Conservation (phyloP, 305 asterid genomes). For the Rubia tinctorum region DNA sequence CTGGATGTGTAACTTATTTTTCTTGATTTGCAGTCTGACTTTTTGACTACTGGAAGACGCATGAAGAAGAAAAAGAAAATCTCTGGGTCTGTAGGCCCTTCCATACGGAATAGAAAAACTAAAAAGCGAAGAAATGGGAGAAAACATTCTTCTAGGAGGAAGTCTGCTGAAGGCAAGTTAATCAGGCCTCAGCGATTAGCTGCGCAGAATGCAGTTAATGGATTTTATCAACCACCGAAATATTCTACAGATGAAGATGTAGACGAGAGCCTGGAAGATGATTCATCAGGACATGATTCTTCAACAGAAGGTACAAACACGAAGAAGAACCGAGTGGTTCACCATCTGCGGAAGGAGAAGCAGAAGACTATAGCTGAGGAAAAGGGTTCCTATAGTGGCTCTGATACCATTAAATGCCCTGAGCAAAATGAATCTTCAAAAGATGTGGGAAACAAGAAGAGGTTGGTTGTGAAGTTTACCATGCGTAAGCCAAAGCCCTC, state of each 20-base stretch:
- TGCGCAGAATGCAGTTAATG: conserved; percentile 59
- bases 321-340: conserved; percentile 35
- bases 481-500: conserved; percentile 40
- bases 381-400: conserved; percentile 34
- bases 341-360: conserved; percentile 31
- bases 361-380: conserved; percentile 31
- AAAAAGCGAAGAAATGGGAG: conserved; percentile 45
- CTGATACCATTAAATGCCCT: conserved; percentile 35
- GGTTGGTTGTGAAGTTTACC: conserved; percentile 64
- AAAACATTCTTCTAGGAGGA: conserved; percentile 45
- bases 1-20: conserved; percentile 29
- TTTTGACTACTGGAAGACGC: conserved; percentile 49
- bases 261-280: conserved; percentile 48
- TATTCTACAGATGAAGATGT: conserved; percentile 62
- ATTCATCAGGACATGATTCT: conserved; percentile 63
- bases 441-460: conserved; percentile 54
- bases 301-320: conserved; percentile 39
- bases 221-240: conserved; percentile 50
- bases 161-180: conserved; percentile 50
- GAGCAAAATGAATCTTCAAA: conserved; percentile 34
- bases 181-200: conserved; percentile 78
- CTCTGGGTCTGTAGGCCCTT: conserved; percentile 54
- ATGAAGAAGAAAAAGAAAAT: conserved; percentile 57
- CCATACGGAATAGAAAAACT: conserved; percentile 55
- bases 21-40: conserved; percentile 55